phyloP scores from a whole-genome alignment of 108 stramenopile species.

The Cylindrotheca fusiformis region DNA sequence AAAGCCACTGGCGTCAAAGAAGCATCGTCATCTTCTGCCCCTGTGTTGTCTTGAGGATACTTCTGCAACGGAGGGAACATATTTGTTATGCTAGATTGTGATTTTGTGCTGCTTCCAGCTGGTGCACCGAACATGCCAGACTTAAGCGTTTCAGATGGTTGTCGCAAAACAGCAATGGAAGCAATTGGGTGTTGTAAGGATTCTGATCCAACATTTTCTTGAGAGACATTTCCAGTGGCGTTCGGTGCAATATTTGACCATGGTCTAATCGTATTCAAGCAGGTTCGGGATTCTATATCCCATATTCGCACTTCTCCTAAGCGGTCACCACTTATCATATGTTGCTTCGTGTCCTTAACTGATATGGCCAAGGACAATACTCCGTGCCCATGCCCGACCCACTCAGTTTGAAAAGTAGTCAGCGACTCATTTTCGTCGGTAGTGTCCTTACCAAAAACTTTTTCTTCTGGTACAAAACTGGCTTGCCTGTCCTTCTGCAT shows the following conservation, averaged over 20 bases:
- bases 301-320: constrained; percentile 78
- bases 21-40: neutral
- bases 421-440: constrained; percentile 1
- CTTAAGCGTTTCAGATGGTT: constrained; percentile 6
- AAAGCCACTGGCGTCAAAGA: constrained; percentile 20
- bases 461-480: constrained; percentile 21
- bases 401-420: constrained; percentile 38
- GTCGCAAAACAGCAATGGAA: constrained; percentile 41
- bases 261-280: constrained; percentile 58
- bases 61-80: constrained; percentile 38
- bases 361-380: constrained; percentile 60
- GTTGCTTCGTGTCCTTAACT: constrained; percentile 33
- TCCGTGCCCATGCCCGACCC: constrained; percentile 66
- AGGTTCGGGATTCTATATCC: constrained; percentile 69
- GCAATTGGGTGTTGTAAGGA: constrained; percentile 51
- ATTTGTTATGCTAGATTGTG: constrained; percentile 6
- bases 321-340: constrained; percentile 67
- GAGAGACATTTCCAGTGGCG: constrained; percentile 8
- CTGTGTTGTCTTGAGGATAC: constrained; percentile 6
- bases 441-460: constrained; percentile 27
- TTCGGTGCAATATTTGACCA: constrained; percentile 49
- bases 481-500: constrained; percentile 11
- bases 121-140: constrained; percentile 21
- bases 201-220: constrained; percentile 7
- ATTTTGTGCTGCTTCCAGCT: constrained; percentile 1